Conservation (phyloP, 164 flowering plant species). For the Vitis rupestris region DNA sequence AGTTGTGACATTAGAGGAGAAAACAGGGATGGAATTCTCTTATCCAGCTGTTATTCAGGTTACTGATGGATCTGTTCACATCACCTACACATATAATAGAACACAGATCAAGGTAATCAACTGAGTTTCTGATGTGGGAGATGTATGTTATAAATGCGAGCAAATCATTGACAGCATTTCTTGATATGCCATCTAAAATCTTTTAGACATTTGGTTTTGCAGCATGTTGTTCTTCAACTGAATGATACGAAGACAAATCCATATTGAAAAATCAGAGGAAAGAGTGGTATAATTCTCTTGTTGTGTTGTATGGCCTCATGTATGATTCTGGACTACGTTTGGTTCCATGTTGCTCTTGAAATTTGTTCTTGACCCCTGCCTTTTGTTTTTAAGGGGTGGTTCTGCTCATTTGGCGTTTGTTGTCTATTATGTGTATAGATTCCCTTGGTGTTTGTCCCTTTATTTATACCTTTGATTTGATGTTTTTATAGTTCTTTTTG, state of each 20-base stretch:
- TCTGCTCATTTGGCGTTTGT: too few species aligned
- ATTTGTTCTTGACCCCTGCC: too few species aligned
- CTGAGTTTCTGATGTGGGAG: background rate
- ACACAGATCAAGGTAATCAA: slow-evolving; percentile 73
- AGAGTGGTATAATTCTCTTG: too few species aligned
- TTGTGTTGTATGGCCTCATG: too few species aligned
- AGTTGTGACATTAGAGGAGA: slow-evolving; percentile 67
- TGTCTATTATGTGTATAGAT: too few species aligned
- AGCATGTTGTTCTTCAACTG: slow-evolving; percentile 56
- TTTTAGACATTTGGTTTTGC: slow-evolving; percentile 18
- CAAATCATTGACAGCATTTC: background rate
- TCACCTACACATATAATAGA: slow-evolving; percentile 81
- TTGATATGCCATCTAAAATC: slow-evolving; percentile 4
- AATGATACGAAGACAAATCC: background rate
- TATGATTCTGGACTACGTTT: too few species aligned
- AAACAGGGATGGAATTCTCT: slow-evolving; percentile 75
- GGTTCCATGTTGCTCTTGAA: too few species aligned
- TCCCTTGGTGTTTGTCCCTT: too few species aligned
- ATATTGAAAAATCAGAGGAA: too few species aligned
- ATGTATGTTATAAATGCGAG: background rate
- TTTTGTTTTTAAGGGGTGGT: too few species aligned
- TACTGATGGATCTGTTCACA: slow-evolving; percentile 61
- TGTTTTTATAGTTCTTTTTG: too few species aligned
- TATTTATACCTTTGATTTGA: too few species aligned
- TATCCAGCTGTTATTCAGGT: slow-evolving; percentile 90